phyloP scores from a whole-genome alignment of 2,329 filamentous ascomycete genomes.

The Aciculosporium take region DNA sequence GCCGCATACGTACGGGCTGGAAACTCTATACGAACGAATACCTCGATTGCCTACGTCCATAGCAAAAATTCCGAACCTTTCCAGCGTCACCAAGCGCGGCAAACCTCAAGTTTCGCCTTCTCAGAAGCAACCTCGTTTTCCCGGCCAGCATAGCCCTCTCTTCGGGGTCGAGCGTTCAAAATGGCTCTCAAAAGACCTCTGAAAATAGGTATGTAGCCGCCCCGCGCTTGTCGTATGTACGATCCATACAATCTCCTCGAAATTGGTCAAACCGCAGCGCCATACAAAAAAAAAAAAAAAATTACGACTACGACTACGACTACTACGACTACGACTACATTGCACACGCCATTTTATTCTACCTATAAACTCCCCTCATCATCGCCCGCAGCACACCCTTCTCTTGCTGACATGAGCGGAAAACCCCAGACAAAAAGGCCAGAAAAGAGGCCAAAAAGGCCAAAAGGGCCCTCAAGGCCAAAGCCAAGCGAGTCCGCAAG shows the following conservation, averaged over 20 bases:
- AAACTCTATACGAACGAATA: too few species aligned
- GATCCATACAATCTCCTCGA: not conserved
- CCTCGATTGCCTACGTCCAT: too few species aligned
- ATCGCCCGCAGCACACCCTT: not conserved
- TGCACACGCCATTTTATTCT: too few species aligned
- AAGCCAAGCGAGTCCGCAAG: not conserved
- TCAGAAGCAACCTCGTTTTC: not conserved
- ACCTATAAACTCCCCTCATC: too few species aligned
- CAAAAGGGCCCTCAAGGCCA: too few species aligned
- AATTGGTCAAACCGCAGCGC: not conserved
- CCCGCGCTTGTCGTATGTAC: not conserved
- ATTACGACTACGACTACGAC: too few species aligned
- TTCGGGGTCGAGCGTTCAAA: not conserved
- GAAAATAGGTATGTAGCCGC: constrained; percentile 1
- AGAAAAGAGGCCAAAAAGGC: constrained; percentile 1
- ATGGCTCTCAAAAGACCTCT: not conserved
- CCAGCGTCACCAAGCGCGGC: too few species aligned
- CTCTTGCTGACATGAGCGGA: not conserved
- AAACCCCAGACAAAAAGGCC: not conserved
- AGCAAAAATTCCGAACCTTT: too few species aligned
- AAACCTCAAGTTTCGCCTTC: not conserved
- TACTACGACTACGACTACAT: too few species aligned
- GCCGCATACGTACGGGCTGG: too few species aligned
- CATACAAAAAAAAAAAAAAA: not conserved
- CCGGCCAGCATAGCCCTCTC: not conserved